Evolutionary conservation across 768 basidiomycete genomes (phyloP).

Genomic region (Phylloporus rhodoxanthus): DNA sequence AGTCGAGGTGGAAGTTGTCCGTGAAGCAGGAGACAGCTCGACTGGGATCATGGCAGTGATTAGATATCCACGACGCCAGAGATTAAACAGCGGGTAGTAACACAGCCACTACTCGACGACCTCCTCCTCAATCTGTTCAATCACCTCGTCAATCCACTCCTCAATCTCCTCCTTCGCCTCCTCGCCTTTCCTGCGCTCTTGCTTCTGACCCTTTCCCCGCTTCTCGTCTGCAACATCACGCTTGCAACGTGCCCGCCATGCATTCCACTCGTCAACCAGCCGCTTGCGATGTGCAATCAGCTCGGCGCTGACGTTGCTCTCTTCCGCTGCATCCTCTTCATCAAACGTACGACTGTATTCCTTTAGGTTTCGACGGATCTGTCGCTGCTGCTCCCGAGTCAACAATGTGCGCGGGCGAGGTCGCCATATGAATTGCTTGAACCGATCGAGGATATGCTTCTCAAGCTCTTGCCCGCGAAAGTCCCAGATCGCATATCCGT

Average conservation of each 20-base stretch:
- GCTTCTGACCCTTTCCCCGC: slow-evolving; percentile 34
- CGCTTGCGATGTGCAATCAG: slow-evolving; percentile 84
- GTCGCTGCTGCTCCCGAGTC: slow-evolving; percentile 80
- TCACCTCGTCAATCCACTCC: slow-evolving; percentile 89
- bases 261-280: slow-evolving; percentile 98
- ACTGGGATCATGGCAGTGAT: slow-evolving; percentile 27
- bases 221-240: slow-evolving; percentile 58
- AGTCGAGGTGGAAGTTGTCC: slow-evolving; percentile 39
- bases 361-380: slow-evolving; percentile 80
- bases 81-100: background rate
- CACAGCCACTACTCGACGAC: slow-evolving; percentile 45
- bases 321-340: slow-evolving; percentile 94
- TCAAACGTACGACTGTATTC: slow-evolving; percentile 92
- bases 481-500: slow-evolving; percentile 96
- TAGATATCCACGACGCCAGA: slow-evolving; percentile 11
- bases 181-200: slow-evolving; percentile 36
- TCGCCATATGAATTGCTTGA: slow-evolving; percentile 99
- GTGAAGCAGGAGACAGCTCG: slow-evolving; percentile 27
- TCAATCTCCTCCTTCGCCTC: slow-evolving; percentile 84
- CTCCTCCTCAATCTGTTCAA: slow-evolving; percentile 87
- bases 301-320: slow-evolving; percentile 91
- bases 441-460: slow-evolving; percentile 83
- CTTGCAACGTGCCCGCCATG: slow-evolving; percentile 77
- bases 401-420: slow-evolving; percentile 89
- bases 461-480: slow-evolving; percentile 95